phyloP scores from a whole-genome alignment of 345 rosid genomes.

The Hibiscus syriacus region DNA sequence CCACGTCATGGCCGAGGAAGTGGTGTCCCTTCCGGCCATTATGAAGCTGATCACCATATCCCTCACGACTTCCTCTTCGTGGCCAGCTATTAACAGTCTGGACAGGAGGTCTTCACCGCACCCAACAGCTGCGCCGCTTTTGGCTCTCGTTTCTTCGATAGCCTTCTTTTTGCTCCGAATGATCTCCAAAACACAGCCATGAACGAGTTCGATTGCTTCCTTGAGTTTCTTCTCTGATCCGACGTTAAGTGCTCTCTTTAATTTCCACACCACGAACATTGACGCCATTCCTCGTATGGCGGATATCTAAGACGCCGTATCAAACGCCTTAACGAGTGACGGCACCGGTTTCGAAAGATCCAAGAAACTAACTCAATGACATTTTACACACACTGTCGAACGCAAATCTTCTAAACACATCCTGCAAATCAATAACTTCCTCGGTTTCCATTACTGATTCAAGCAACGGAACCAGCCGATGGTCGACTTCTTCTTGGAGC shows the following conservation, averaged over 20 bases:
- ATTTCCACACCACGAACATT: slow-evolving; percentile 46
- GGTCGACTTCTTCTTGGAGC: slow-evolving; percentile 33
- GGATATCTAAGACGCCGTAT: slow-evolving; percentile 41
- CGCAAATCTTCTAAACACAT: slow-evolving; percentile 45
- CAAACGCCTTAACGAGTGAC: slow-evolving; percentile 40
- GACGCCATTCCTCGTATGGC: slow-evolving; percentile 56
- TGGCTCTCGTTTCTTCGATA: slow-evolving; percentile 6
- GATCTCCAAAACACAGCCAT: slow-evolving; percentile 25
- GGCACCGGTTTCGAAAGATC: slow-evolving; percentile 37
- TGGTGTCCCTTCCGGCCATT: slow-evolving; percentile 70
- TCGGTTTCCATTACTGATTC: slow-evolving; percentile 24
- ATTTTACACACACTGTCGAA: slow-evolving; percentile 47
- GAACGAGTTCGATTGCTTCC: slow-evolving; percentile 35
- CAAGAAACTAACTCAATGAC: slow-evolving; percentile 46
- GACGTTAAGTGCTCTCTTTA: slow-evolving; percentile 39
- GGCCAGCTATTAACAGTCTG: slow-evolving; percentile 35
- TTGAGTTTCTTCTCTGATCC: slow-evolving; percentile 55
- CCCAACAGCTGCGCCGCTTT: not conserved
- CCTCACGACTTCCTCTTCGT: slow-evolving; percentile 42
- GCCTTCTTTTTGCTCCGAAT: slow-evolving; percentile 31
- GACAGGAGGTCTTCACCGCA: slow-evolving; percentile 38
- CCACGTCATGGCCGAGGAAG: slow-evolving; percentile 67
- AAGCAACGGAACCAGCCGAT: slow-evolving; percentile 36
- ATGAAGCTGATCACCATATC: slow-evolving; percentile 59
- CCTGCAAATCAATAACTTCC: slow-evolving; percentile 45